Evolutionary conservation across 1,284 basidiomycete species (phyloP).

Genomic region (Dichomitus squalens): DNA sequence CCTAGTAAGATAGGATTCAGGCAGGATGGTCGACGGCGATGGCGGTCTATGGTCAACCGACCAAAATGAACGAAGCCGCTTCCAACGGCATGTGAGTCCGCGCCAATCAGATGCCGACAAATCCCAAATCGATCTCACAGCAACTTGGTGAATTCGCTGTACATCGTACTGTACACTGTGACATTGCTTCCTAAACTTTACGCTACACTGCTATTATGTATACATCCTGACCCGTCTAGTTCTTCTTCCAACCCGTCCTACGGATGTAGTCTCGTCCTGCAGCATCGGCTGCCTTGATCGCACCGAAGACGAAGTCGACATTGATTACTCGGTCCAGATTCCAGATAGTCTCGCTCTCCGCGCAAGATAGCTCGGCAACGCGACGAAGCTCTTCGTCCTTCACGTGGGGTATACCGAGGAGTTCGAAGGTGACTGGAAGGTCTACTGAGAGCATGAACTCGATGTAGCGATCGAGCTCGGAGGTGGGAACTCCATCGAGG

Average conservation of each 20-base stretch:
- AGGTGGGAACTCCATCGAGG: slow-evolving; percentile 29
- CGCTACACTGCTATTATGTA: no score
- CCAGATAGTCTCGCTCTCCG: slow-evolving; percentile 38
- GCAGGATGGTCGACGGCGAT: no score
- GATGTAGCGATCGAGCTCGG: slow-evolving; percentile 36
- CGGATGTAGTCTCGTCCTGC: slow-evolving; percentile 32
- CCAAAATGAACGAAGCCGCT: no score
- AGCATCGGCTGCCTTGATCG: slow-evolving; percentile 37
- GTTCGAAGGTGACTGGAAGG: slow-evolving; percentile 35
- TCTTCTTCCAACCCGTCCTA: slow-evolving; percentile 26
- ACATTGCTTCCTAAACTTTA: no score
- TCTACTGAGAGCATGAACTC: slow-evolving; percentile 36
- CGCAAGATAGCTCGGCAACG: slow-evolving; percentile 34
- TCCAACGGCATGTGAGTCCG: no score
- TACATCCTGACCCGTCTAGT: background rate
- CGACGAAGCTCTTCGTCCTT: slow-evolving; percentile 33
- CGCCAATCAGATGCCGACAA: no score
- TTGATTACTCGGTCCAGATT: slow-evolving; percentile 36
- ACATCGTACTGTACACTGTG: no score
- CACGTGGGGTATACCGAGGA: slow-evolving; percentile 34
- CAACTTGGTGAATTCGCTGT: no score
- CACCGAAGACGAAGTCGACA: slow-evolving; percentile 32
- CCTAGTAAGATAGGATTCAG: no score
- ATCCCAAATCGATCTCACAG: no score
- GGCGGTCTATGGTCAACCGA: no score